Evolutionary conservation across 202 grass and related monocot genomes (phyloP).

Genomic region (Panicum hallii): DNA sequence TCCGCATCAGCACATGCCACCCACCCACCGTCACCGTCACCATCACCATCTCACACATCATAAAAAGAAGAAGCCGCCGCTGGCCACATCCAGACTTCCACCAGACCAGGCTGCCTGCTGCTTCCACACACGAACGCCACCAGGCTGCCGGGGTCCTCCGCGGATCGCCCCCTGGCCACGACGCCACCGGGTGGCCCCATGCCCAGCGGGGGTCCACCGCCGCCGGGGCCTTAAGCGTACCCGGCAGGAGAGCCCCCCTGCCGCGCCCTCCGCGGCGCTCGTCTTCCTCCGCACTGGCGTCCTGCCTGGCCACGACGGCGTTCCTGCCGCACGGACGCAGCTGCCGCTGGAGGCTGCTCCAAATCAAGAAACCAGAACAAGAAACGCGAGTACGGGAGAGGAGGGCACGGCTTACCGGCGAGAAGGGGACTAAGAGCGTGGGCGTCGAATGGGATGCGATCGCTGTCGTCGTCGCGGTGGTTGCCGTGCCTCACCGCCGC

Average conservation of each 20-base stretch:
- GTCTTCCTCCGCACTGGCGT: constrained; percentile 51
- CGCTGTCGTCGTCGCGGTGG: too few species aligned
- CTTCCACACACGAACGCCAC: background rate
- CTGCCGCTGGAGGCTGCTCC: too few species aligned
- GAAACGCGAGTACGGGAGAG: too few species aligned
- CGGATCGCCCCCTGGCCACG: too few species aligned
- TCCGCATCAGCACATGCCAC: constrained; percentile 11
- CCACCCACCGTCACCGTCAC: background rate
- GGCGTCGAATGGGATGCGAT: too few species aligned
- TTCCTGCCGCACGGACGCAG: constrained; percentile 55
- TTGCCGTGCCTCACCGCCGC: too few species aligned
- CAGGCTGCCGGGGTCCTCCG: background rate
- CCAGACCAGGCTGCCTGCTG: background rate
- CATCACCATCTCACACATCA: background rate
- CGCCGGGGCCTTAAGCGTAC: background rate
- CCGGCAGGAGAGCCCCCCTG: background rate
- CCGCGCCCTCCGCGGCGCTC: too few species aligned
- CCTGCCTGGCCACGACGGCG: constrained; percentile 57
- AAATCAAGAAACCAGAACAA: too few species aligned
- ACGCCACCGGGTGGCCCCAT: too few species aligned
- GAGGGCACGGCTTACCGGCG: too few species aligned
- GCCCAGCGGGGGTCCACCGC: too few species aligned
- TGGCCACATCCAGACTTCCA: background rate
- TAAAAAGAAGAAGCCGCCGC: background rate
- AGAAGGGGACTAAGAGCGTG: too few species aligned